Percentiles rank a stretch among this genome's conserved stretches.
These are phyloP conservation scores for Scopulariopsis brevicaulis DNA, from an alignment of 2,329 filamentous ascomycete species.

Conservation along the genomic window DNA sequence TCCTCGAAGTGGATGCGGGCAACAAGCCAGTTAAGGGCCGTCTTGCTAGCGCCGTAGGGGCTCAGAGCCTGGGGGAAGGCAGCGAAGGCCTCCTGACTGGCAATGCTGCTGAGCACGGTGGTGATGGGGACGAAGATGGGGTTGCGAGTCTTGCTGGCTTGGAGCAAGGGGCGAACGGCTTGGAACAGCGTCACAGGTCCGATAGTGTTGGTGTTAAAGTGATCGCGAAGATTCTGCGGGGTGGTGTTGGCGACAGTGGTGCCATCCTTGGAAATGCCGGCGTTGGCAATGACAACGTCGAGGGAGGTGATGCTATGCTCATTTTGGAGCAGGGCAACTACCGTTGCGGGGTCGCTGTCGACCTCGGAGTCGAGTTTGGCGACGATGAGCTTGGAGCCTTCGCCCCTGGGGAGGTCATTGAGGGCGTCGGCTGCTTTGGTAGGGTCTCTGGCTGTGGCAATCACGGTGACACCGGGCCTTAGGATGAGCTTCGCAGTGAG, in stretches of 20 bases:
- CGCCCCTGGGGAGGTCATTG: constrained; percentile 20
- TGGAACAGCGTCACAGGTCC: constrained; percentile 8
- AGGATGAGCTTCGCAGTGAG: constrained; percentile 24
- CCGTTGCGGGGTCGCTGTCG: constrained; percentile 18
- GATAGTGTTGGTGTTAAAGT: constrained; percentile 26
- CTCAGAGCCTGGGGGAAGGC: constrained; percentile 1
- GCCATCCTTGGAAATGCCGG: constrained; percentile 24
- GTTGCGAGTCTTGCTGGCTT: constrained; percentile 7
- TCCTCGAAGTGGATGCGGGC: constrained; percentile 12
- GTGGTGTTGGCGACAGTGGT: constrained; percentile 19
- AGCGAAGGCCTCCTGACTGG: constrained; percentile 8
- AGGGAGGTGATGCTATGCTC: constrained; percentile 24
- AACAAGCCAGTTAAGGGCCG: constrained; percentile 10
- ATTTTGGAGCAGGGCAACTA: constrained; percentile 17
- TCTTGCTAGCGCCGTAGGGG: constrained; percentile 10
- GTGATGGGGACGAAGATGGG: constrained; percentile 16
- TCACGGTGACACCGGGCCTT: constrained; percentile 43
- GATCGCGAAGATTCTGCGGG: constrained; percentile 20
- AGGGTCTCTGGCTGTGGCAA: constrained; percentile 24
- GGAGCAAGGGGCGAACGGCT: constrained; percentile 15
- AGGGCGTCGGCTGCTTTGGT: constrained; percentile 16
- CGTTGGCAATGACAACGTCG: constrained; percentile 41
- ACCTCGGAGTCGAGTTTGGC: constrained; percentile 28
- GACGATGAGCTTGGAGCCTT: constrained; percentile 22
- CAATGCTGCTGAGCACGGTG: constrained; percentile 13